A percentile compares a stretch with the other conserved stretches of the same genome.
Conservation (phyloP, 345 rosid species). For the Gossypium sturtianum region DNA sequence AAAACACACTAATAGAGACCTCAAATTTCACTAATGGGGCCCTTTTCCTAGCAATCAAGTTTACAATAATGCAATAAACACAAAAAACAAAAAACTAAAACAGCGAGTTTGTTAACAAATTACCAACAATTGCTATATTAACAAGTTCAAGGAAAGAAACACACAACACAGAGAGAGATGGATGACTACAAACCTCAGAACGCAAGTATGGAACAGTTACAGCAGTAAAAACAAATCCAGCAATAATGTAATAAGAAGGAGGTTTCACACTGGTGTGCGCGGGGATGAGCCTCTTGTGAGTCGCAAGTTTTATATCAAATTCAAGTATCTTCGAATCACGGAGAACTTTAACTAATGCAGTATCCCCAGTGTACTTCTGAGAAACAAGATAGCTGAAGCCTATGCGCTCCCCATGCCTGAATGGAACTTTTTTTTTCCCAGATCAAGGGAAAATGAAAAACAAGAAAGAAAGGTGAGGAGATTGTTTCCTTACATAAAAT, state of each 20-base stretch:
- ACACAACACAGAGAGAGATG: background rate
- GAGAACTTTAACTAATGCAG: slow-evolving; percentile 69
- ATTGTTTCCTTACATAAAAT: background rate
- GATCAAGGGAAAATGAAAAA: background rate
- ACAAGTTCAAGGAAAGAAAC: background rate
- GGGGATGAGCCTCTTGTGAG: slow-evolving; percentile 80
- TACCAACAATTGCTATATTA: background rate
- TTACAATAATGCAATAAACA: slow-evolving; percentile 1
- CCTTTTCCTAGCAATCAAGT: background rate
- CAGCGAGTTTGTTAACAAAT: background rate
- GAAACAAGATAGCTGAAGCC: slow-evolving; percentile 91
- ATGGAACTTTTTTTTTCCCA: slow-evolving; percentile 51
- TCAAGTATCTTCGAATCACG: slow-evolving; percentile 56
- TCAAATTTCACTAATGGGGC: background rate
- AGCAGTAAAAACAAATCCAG: slow-evolving; percentile 85
- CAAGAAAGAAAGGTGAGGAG: slow-evolving; percentile 15
- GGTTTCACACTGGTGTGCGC: slow-evolving; percentile 72
- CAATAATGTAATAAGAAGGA: slow-evolving; percentile 86
- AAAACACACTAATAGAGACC: background rate
- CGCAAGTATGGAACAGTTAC: slow-evolving; percentile 90
- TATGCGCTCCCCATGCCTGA: slow-evolving; percentile 94
- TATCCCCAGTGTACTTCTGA: slow-evolving; percentile 86
- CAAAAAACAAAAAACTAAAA: background rate
- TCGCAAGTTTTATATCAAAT: slow-evolving; percentile 73
- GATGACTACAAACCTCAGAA: slow-evolving; percentile 57